A percentile compares a stretch with the other conserved stretches of the same genome.
phyloP scores from a whole-genome alignment of 2,329 filamentous ascomycete species.

The Myriosclerotinia duriaeana region DNA sequence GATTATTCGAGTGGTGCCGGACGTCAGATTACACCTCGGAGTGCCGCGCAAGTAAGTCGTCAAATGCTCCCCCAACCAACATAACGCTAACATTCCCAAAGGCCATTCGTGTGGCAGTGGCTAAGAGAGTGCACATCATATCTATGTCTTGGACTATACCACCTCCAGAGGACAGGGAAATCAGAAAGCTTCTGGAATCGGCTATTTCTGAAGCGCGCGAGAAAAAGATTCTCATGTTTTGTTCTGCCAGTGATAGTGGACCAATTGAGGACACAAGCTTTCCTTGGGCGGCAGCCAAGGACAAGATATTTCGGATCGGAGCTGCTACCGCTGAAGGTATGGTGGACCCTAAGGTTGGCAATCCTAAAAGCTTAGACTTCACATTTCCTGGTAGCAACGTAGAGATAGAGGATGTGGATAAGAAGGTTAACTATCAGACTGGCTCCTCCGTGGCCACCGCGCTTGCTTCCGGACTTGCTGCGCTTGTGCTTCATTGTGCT shows the following conservation, averaged over 20 bases:
- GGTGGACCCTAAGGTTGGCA: conserved; percentile 28
- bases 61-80: not conserved
- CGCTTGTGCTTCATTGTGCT: conserved; percentile 40
- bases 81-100: not conserved
- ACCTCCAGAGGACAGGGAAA: not conserved
- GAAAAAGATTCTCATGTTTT: not conserved
- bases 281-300: conserved; percentile 22
- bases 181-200: not conserved
- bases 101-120: not conserved
- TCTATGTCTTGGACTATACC: not conserved
- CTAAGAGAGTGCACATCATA: not conserved
- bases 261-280: not conserved
- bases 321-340: conserved; percentile 33
- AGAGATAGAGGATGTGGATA: not conserved
- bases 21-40: not conserved
- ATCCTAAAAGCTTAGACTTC: conserved; percentile 37
- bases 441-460: conserved; percentile 40
- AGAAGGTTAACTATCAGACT: conserved; percentile 14
- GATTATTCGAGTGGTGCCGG: not conserved
- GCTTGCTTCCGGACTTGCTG: conserved; percentile 39
- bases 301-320: conserved; percentile 35
- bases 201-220: not conserved
- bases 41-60: not conserved
- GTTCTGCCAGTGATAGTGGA: not conserved
- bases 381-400: conserved; percentile 34